A percentile compares a stretch with the other conserved stretches of the same genome.
Conservation (phyloP, 169 alveolate genomes). For the Cryptosporidium bovis region DNA sequence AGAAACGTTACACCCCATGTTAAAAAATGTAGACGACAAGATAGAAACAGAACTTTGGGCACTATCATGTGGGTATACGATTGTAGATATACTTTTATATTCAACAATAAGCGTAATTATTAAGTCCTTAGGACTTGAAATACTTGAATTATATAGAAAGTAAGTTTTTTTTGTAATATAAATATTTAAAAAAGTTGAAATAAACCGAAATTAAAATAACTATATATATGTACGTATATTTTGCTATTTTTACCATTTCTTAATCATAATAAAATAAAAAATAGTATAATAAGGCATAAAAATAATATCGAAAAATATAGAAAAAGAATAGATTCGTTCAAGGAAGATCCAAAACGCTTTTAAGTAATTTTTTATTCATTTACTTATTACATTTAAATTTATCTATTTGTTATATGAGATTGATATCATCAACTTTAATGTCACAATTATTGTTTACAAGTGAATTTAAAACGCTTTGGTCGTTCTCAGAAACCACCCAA, state of each 20-base stretch:
- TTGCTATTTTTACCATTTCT: not conserved
- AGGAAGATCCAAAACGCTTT: constrained; percentile 70
- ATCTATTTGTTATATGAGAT: too few relatives aligned
- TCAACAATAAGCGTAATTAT: constrained; percentile 53
- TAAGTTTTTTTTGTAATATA: constrained; percentile 2
- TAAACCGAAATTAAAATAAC: not conserved
- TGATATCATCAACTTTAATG: too few relatives aligned
- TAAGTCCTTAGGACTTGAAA: constrained; percentile 24
- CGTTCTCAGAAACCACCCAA: constrained; percentile 76
- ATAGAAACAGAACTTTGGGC: constrained; percentile 39
- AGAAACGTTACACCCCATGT: constrained; percentile 65
- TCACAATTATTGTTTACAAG: not conserved
- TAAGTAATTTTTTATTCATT: not conserved
- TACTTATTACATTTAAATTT: not conserved
- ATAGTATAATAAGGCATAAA: constrained; percentile 31
- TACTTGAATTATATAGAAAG: constrained; percentile 34
- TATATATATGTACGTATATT: not conserved
- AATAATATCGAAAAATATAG: constrained; percentile 40
- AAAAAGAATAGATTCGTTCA: constrained; percentile 58
- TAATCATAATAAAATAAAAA: not conserved
- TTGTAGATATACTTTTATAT: constrained; percentile 41
- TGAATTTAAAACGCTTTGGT: constrained; percentile 27
- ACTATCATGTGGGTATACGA: constrained; percentile 4
- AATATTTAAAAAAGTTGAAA: not conserved
- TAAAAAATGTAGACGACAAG: constrained; percentile 10